Conservation (phyloP, 2,329 filamentous ascomycete species). For the Verticillium nubilum region DNA sequence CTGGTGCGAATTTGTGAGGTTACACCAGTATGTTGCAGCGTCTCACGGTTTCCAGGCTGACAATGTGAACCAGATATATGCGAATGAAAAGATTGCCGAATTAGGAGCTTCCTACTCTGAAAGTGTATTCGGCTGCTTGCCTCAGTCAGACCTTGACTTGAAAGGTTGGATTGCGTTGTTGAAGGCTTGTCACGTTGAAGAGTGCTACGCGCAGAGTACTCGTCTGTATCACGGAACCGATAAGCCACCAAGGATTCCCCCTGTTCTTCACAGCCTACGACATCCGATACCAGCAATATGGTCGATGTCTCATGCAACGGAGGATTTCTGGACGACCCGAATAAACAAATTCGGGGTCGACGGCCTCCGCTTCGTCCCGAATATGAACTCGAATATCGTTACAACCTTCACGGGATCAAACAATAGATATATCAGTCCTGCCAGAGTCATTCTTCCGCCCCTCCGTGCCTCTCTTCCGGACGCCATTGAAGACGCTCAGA, state of each 20-base stretch:
- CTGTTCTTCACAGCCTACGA: neutral
- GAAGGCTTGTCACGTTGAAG: neutral
- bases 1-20: neutral
- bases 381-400: neutral
- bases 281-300: neutral
- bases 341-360: neutral
- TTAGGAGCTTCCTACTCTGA: neutral
- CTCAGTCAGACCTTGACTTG: neutral
- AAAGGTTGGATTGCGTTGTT: neutral
- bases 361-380: neutral
- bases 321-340: slow-evolving; percentile 1
- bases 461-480: neutral
- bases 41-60: neutral
- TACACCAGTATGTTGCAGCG: no score
- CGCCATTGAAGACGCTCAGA: neutral
- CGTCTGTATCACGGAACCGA: neutral
- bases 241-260: neutral
- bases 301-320: neutral
- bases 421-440: neutral
- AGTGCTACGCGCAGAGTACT: neutral
- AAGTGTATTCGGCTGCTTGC: neutral
- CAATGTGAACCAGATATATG: neutral
- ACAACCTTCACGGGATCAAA: no score
- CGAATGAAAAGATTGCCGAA: neutral
- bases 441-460: neutral